These are phyloP conservation scores for Ganoderma sinense DNA, from an alignment of 1,284 basidiomycete species.

Conservation along the genomic window DNA sequence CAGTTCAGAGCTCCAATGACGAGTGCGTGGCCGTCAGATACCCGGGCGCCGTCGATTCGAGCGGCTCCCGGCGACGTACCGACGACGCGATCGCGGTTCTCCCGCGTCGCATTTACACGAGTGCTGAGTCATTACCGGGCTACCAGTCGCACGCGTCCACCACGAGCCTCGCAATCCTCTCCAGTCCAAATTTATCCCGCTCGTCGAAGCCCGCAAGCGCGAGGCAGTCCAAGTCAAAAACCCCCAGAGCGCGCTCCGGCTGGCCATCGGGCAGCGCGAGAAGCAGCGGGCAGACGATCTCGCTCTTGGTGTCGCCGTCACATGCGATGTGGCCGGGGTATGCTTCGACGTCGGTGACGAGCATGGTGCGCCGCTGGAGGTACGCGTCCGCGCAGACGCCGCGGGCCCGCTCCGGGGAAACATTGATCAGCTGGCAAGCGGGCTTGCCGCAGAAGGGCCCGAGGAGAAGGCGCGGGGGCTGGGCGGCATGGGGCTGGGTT, in stretches of 20 bases:
- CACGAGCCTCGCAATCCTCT: slow-evolving; percentile 73
- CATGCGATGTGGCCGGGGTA: slow-evolving; percentile 94
- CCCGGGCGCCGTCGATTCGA: slow-evolving; percentile 8
- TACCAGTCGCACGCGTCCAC: slow-evolving; percentile 66
- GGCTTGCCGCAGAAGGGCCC: slow-evolving; percentile 91
- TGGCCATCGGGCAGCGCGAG: slow-evolving; percentile 42
- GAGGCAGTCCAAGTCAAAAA: slow-evolving; percentile 88
- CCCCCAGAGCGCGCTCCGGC: slow-evolving; percentile 61
- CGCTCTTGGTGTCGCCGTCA: slow-evolving; percentile 86
- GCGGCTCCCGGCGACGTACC: background rate
- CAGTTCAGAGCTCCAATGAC: background rate
- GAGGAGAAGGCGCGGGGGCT: slow-evolving; percentile 57
- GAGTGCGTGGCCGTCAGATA: background rate
- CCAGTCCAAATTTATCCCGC: slow-evolving; percentile 76
- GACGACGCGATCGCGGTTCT: background rate
- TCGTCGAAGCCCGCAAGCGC: slow-evolving; percentile 75
- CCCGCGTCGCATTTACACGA: slow-evolving; percentile 1
- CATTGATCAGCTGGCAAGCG: slow-evolving; percentile 83
- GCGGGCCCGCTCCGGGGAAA: slow-evolving; percentile 59
- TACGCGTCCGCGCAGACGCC: slow-evolving; percentile 89
- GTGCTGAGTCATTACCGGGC: slow-evolving; percentile 48
- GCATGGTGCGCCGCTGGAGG: slow-evolving; percentile 56
- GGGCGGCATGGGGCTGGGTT: slow-evolving; percentile 9
- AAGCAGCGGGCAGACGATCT: slow-evolving; percentile 84
- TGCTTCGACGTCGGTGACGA: slow-evolving; percentile 77